A percentile compares a stretch with the other conserved stretches of the same genome.
These are phyloP conservation scores for Alternaria viburni DNA, from an alignment of 2,329 filamentous ascomycete genomes.

Conservation along the genomic window DNA sequence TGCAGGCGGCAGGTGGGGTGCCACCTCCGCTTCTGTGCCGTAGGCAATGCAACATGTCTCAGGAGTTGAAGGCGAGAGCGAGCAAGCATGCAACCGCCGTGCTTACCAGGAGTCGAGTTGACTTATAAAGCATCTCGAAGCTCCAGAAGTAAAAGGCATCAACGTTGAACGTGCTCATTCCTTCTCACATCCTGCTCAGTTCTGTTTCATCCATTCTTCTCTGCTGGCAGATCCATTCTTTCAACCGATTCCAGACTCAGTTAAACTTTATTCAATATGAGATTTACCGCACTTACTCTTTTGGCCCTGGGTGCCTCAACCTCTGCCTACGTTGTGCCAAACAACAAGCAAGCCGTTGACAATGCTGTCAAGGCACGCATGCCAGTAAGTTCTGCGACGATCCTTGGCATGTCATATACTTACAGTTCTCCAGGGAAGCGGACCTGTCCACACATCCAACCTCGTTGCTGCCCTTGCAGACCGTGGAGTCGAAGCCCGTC, in stretches of 20 bases:
- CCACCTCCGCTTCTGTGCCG: constrained; percentile 14
- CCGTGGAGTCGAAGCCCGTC: constrained; percentile 23
- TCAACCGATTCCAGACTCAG: constrained; percentile 18
- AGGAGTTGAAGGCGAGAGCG: constrained; percentile 10
- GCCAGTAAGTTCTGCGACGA: constrained; percentile 23
- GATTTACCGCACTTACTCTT: constrained; percentile 35
- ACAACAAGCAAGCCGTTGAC: constrained; percentile 23
- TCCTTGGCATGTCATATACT: constrained; percentile 1
- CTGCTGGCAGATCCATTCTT: constrained; percentile 39
- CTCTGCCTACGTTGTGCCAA: constrained; percentile 41
- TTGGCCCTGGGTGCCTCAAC: constrained; percentile 42
- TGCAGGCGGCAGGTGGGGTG: constrained; percentile 4
- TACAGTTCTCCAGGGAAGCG: constrained; percentile 29
- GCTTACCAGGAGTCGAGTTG: constrained; percentile 5
- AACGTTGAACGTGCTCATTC: constrained; percentile 45
- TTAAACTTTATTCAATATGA: constrained; percentile 37
- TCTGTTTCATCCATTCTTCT: constrained; percentile 32
- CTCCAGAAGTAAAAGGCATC: constrained; percentile 26
- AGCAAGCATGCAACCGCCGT: constrained; percentile 9
- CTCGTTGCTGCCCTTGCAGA: constrained; percentile 29
- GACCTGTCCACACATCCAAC: constrained; percentile 23
- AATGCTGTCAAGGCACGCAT: constrained; percentile 37
- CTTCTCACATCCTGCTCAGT: constrained; percentile 40
- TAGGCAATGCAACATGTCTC: constrained; percentile 29
- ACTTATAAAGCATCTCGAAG: constrained; percentile 35